A percentile compares a stretch with the other conserved stretches of the same genome.
These are phyloP conservation scores for Didymosphaeria variabile DNA, from an alignment of 2,329 filamentous ascomycete genomes.

Conservation along the genomic window DNA sequence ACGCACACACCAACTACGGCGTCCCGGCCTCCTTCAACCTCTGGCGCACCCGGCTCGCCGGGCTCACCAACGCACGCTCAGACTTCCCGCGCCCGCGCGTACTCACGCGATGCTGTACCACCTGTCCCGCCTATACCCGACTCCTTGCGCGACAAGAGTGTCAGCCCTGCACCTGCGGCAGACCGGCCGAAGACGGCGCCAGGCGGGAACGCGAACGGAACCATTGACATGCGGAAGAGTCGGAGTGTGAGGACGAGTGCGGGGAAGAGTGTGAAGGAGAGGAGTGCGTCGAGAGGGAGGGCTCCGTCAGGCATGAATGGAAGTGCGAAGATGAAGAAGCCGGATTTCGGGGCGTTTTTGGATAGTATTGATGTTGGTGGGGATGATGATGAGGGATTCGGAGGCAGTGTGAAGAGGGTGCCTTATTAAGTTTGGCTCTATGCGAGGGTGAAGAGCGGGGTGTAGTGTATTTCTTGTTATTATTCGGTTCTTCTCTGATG, in stretches of 20 bases:
- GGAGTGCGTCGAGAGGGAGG: conserved; percentile 24
- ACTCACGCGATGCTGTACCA: conserved; percentile 32
- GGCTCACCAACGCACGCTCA: conserved; percentile 23
- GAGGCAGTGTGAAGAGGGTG: conserved; percentile 30
- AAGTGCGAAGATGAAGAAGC: conserved; percentile 23
- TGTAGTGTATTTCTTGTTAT: too few species aligned
- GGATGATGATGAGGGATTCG: conserved; percentile 29
- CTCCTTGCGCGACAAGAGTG: conserved; percentile 32
- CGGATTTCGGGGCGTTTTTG: conserved; percentile 45
- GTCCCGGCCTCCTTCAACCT: conserved; percentile 26
- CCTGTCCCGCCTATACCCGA: conserved; percentile 47
- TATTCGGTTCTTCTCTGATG: too few species aligned
- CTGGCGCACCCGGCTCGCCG: conserved; percentile 12
- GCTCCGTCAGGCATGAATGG: conserved; percentile 6
- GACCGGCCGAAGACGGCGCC: conserved; percentile 35
- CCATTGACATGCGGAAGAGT: conserved; percentile 28
- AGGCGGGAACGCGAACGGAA: conserved; percentile 26
- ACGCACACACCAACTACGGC: conserved; percentile 35
- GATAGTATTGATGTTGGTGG: conserved; percentile 47
- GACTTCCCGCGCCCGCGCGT: conserved; percentile 24
- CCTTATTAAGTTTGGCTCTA: conserved; percentile 33
- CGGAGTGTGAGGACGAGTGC: conserved; percentile 28
- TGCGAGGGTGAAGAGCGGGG: too few species aligned
- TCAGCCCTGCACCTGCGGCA: conserved; percentile 17
- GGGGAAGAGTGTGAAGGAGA: conserved; percentile 26